Conservation (phyloP, 495 filamentous ascomycete genomes). For the Trichoderma erinaceum region DNA sequence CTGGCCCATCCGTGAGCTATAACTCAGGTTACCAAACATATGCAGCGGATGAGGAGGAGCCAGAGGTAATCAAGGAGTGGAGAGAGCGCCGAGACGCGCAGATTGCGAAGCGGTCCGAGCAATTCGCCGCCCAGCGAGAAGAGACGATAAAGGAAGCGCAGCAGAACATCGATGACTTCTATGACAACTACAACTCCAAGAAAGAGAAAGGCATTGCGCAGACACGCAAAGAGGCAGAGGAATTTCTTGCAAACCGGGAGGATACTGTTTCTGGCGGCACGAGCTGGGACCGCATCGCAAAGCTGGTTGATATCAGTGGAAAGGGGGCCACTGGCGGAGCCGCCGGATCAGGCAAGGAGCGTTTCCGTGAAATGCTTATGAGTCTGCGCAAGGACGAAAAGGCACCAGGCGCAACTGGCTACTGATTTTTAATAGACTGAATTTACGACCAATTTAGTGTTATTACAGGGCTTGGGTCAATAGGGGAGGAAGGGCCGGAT, state of each 20-base stretch:
- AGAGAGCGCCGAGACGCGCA: constrained; percentile 76
- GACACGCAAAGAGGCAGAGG: constrained; percentile 85
- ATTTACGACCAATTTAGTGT: background rate
- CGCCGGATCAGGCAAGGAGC: constrained; percentile 83
- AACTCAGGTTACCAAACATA: constrained; percentile 57
- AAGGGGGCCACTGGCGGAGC: constrained; percentile 83
- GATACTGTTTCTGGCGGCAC: constrained; percentile 91
- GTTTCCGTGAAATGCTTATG: constrained; percentile 85
- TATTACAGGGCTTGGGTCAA: background rate
- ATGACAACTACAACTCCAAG: constrained; percentile 97
- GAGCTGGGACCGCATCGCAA: constrained; percentile 96
- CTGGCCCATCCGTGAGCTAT: constrained; percentile 62
- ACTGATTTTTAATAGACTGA: constrained; percentile 26
- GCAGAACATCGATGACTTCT: constrained; percentile 94
- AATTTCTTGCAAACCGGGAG: constrained; percentile 81
- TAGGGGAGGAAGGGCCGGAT: background rate
- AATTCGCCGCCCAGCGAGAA: constrained; percentile 67
- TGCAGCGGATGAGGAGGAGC: constrained; percentile 64
- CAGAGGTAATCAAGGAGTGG: constrained; percentile 87
- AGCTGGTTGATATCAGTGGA: constrained; percentile 91
- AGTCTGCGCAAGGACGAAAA: constrained; percentile 90
- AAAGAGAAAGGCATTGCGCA: constrained; percentile 84
- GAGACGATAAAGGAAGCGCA: constrained; percentile 81
- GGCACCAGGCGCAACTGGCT: constrained; percentile 74
- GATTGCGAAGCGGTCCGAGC: constrained; percentile 68